These are phyloP conservation scores for Polygonum maritimum DNA, from an alignment of 148 eudicot genomes.

Conservation along the genomic window DNA sequence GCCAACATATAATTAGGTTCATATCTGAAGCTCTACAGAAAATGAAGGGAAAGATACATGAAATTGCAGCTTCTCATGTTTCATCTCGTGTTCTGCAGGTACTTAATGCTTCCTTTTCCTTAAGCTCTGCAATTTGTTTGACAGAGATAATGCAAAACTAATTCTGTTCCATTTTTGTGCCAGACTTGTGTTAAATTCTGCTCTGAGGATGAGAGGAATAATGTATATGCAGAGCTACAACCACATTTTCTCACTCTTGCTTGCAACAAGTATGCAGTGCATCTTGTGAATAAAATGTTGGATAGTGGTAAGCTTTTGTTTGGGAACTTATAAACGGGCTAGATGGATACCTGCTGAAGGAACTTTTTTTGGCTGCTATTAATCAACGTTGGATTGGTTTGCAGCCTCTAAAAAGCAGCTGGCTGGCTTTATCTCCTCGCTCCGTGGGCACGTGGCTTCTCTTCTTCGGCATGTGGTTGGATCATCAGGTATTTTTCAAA, in stretches of 20 bases:
- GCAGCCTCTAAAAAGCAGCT: constrained; percentile 87
- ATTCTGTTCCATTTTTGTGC: not conserved
- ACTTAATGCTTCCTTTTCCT: constrained; percentile 3
- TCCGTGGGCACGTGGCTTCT: constrained; percentile 86
- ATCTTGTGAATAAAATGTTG: constrained; percentile 79
- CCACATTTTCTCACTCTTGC: constrained; percentile 83
- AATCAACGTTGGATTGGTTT: constrained; percentile 8
- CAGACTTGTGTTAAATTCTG: constrained; percentile 90
- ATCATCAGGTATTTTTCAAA: constrained; percentile 58
- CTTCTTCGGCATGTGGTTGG: constrained; percentile 90
- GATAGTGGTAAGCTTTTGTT: constrained; percentile 55
- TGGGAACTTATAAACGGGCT: not conserved
- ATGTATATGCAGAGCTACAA: constrained; percentile 59
- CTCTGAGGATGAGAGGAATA: constrained; percentile 72
- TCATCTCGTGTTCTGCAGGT: constrained; percentile 99
- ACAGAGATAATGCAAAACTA: not conserved
- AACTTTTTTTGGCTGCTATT: not conserved
- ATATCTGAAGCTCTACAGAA: constrained; percentile 71
- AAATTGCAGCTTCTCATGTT: constrained; percentile 84
- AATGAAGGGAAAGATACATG: constrained; percentile 89
- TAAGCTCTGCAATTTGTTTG: not conserved
- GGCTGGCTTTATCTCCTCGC: constrained; percentile 60
- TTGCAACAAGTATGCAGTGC: constrained; percentile 77
- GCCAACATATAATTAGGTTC: constrained; percentile 34
- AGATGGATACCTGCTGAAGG: not conserved